Conservation (phyloP, 2,329 filamentous ascomycete species). For the Volutella citrinella region DNA sequence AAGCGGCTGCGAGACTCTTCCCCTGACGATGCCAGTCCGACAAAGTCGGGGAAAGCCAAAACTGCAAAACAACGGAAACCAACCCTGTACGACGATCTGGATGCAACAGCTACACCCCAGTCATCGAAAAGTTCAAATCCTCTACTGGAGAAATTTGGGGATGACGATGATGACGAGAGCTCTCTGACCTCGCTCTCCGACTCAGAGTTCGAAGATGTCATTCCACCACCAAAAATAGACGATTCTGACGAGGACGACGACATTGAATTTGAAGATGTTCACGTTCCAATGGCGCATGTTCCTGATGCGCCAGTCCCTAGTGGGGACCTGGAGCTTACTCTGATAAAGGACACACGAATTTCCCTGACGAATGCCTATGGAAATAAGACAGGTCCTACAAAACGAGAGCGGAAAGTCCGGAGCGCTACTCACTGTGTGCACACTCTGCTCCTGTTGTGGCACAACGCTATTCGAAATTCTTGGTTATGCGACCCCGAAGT, state of each 20-base stretch:
- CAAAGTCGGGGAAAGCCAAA: conserved; percentile 24
- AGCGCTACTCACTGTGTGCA: conserved; percentile 83
- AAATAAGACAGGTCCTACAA: conserved; percentile 79
- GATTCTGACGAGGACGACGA: conserved; percentile 35
- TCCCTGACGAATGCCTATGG: conserved; percentile 59
- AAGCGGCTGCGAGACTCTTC: conserved; percentile 59
- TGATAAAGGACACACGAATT: conserved; percentile 58
- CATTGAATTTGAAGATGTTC: conserved; percentile 61
- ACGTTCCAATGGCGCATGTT: conserved; percentile 57
- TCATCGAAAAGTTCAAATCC: conserved; percentile 42
- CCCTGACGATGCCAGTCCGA: conserved; percentile 21
- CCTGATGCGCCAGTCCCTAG: conserved; percentile 47
- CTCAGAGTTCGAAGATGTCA: conserved; percentile 49
- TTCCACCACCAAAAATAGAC: conserved; percentile 35
- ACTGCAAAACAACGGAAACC: conserved; percentile 40
- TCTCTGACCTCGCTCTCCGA: conserved; percentile 55
- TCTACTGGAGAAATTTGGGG: conserved; percentile 41
- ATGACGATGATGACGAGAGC: conserved; percentile 39
- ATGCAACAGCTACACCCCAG: conserved; percentile 45
- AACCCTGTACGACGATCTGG: conserved; percentile 61
- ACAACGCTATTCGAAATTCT: conserved; percentile 80
- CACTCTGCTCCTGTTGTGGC: conserved; percentile 82
- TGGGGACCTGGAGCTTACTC: conserved; percentile 71
- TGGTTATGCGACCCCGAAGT: conserved; percentile 79
- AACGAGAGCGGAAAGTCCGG: conserved; percentile 76